Conservation (phyloP, 148 eudicot species). For the Rhododendron griersonianum region DNA sequence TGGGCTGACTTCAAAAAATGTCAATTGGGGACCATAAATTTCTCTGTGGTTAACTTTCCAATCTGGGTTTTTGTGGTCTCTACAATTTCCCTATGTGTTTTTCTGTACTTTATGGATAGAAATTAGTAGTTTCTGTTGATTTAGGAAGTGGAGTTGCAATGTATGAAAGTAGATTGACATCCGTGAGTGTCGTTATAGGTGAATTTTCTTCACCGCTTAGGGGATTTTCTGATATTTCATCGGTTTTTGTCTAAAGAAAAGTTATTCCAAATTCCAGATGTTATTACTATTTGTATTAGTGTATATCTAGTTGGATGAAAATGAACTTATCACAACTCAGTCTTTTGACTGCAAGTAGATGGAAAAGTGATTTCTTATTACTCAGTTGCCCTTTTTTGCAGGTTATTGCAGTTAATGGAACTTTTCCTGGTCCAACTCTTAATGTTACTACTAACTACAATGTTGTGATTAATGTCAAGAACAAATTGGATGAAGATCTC, state of each 20-base stretch:
- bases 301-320: neutral
- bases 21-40: neutral
- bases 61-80: neutral
- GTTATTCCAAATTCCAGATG: neutral
- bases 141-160: neutral
- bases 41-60: neutral
- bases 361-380: neutral
- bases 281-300: neutral
- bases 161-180: neutral
- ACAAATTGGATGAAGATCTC: conserved; percentile 72
- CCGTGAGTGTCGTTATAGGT: neutral
- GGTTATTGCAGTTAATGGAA: conserved; percentile 79
- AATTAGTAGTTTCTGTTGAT: neutral
- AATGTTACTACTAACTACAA: conserved; percentile 71
- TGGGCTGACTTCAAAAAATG: neutral
- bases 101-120: neutral
- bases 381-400: conserved; percentile 25
- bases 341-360: neutral
- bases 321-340: neutral
- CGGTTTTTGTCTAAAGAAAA: neutral
- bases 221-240: neutral
- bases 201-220: neutral
- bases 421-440: conserved; percentile 72
- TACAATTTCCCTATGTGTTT: no score
- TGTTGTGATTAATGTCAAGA: conserved; percentile 62